Base-by-base conservation (phyloP, 140 eudicot genomes). In the Senecio squalidus region DNA sequence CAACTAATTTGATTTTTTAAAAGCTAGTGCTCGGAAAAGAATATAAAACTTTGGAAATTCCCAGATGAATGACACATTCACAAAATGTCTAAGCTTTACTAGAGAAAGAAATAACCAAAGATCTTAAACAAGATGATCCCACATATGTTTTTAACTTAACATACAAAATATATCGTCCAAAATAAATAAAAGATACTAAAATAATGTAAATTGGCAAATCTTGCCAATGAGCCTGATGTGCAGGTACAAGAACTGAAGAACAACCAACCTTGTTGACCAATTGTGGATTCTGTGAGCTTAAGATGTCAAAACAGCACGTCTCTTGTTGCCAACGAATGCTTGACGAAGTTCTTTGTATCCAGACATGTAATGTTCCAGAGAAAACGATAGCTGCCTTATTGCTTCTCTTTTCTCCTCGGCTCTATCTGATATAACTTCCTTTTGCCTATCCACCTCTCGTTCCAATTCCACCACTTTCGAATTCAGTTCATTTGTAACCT, bases 331-430 rank as follows among this genome's bases (percentile, higher is more conserved):
- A 14, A 47, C 64, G 54, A 26, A 64, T 14, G 69, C 80, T 57
- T 54, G 52, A 17, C 82, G 76, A 48, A 89, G 79, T 66, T 80
- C 81, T 70, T 82, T 68, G 66, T 89, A 85, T 28, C 74, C 81
- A 34, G 60, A 64, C 78, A 79, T 82, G 76, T 82, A 85, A 62
- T 89, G 78, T 58, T 85, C 94, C 6, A 85, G 48, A 1, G 95
- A 70, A 51, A 82, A 85, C 53, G 95, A 85, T 26, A 90, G 82
- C 70, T 88, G 95, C 43, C 83, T 62, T 72, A 85, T 89, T 9
- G 84, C 97, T 65, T 89, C 95, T 65, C 82, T 73, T 74, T 89
- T 89, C 78, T 82, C 86, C 55, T 89, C 84, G 26, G 78, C 83
- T 6, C 70, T 67, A 26, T 73, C 95, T 5, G 66, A 73, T 3